Evolutionary conservation across 2,329 filamentous ascomycete species (phyloP).

Genomic region (Dactylellina sp.): DNA sequence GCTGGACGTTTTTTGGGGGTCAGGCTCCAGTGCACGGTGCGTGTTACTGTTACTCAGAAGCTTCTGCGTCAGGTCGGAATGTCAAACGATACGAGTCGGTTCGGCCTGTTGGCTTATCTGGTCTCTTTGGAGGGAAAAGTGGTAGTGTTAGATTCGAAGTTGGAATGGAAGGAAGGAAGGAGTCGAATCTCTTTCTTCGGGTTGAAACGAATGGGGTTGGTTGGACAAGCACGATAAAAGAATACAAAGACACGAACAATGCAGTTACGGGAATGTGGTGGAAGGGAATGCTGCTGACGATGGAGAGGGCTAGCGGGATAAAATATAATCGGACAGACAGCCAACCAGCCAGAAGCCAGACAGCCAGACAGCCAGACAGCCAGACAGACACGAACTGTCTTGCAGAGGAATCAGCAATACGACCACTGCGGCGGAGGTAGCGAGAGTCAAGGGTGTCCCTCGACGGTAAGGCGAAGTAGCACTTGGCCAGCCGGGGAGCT

Average conservation of each 20-base stretch:
- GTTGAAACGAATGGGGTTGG: neutral
- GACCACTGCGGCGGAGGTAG: constrained; percentile 56
- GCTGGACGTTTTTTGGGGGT: constrained; percentile 18
- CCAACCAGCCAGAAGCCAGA: no score
- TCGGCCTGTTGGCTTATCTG: neutral
- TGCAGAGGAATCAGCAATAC: constrained; percentile 36
- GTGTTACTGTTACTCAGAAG: neutral
- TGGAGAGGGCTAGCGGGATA: constrained; percentile 47
- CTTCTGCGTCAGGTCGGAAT: neutral
- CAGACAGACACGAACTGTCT: neutral
- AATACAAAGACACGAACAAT: constrained; percentile 4
- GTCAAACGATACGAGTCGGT: neutral
- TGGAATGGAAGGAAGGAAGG: neutral
- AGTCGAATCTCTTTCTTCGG: constrained; percentile 1
- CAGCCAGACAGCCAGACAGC: no score
- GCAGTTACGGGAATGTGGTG: constrained; percentile 10
- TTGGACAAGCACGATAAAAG: neutral
- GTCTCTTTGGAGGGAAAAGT: neutral
- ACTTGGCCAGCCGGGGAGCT: constrained; percentile 48
- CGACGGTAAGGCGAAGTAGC: constrained; percentile 52
- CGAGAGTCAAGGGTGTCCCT: constrained; percentile 52
- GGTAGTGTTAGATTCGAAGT: constrained; percentile 1
- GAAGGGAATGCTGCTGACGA: constrained; percentile 44
- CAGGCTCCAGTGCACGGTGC: no score
- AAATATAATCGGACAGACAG: constrained; percentile 50